phyloP scores from a whole-genome alignment of 129 eudicot genomes.

The Helianthus annuus region DNA sequence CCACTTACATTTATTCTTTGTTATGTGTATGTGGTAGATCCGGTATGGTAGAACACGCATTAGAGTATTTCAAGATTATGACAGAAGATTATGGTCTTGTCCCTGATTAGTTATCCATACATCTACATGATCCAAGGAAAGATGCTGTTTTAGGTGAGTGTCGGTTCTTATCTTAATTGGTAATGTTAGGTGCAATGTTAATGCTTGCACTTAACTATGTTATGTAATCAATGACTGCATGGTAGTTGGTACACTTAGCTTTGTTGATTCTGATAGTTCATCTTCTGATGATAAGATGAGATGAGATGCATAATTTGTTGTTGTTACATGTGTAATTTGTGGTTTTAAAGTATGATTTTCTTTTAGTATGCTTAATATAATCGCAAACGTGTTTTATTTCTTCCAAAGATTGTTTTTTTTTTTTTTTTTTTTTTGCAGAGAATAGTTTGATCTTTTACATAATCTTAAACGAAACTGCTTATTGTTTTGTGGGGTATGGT shows the following conservation, averaged over 20 bases:
- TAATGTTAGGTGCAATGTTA: neutral
- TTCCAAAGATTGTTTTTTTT: neutral
- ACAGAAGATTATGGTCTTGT: too few relatives aligned
- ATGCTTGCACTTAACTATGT: neutral
- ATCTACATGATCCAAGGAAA: too few relatives aligned
- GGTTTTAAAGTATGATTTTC: conserved; percentile 72
- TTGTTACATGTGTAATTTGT: conserved; percentile 52
- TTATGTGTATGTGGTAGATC: too few relatives aligned
- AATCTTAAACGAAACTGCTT: neutral
- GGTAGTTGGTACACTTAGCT: conserved; percentile 1
- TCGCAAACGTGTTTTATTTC: neutral
- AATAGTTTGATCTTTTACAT: neutral
- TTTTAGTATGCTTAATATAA: neutral
- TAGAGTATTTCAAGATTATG: too few relatives aligned
- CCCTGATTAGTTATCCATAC: too few relatives aligned
- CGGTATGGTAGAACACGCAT: too few relatives aligned
- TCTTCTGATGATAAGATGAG: conserved; percentile 6
- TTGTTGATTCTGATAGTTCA: neutral
- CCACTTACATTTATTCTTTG: too few relatives aligned
- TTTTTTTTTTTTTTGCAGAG: neutral
- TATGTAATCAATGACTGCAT: neutral
- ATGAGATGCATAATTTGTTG: neutral
- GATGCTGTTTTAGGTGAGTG: conserved; percentile 64
- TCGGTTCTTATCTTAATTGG: neutral
- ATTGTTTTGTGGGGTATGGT: neutral